These are phyloP conservation scores for Penicillium diatomitis DNA, from an alignment of 495 filamentous ascomycete species.

Conservation along the genomic window DNA sequence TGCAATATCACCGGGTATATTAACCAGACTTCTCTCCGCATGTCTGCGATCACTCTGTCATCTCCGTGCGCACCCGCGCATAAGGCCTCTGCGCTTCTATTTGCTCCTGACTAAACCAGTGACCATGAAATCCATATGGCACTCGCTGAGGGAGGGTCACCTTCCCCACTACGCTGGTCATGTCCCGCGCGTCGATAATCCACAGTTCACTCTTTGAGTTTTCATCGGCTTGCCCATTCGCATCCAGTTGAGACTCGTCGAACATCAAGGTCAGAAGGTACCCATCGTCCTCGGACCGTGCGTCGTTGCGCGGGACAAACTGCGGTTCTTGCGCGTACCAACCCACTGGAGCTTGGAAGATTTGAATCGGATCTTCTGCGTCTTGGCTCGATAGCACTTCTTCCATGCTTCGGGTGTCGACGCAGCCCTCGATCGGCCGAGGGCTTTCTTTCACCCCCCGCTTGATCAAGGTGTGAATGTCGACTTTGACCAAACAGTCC, in stretches of 20 bases:
- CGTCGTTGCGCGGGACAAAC: neutral
- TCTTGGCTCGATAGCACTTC: neutral
- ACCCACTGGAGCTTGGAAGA: constrained; percentile 4
- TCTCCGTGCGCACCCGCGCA: neutral
- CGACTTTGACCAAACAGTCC: constrained; percentile 3
- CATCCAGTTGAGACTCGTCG: constrained; percentile 1
- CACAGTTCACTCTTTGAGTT: constrained; percentile 1
- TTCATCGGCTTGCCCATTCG: neutral
- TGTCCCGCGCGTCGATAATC: constrained; percentile 2
- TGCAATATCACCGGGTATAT: too few species aligned
- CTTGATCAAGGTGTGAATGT: neutral
- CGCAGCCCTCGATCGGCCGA: neutral
- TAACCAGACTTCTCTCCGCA: neutral
- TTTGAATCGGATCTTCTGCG: neutral
- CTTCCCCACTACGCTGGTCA: constrained; percentile 2
- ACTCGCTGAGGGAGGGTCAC: constrained; percentile 3
- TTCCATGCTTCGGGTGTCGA: neutral
- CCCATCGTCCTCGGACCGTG: constrained; percentile 2
- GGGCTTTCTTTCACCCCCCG: neutral
- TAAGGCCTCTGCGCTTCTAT: constrained; percentile 1
- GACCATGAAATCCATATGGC: constrained; percentile 5
- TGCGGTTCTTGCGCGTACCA: constrained; percentile 4
- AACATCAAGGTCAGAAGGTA: constrained; percentile 6
- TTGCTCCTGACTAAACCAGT: constrained; percentile 1
- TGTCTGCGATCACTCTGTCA: too few species aligned